Evolutionary conservation across 2,329 filamentous ascomycete species (phyloP), one percentile per base, ranked within the genome.

Genomic region (Madurella mycetomatis): DNA sequence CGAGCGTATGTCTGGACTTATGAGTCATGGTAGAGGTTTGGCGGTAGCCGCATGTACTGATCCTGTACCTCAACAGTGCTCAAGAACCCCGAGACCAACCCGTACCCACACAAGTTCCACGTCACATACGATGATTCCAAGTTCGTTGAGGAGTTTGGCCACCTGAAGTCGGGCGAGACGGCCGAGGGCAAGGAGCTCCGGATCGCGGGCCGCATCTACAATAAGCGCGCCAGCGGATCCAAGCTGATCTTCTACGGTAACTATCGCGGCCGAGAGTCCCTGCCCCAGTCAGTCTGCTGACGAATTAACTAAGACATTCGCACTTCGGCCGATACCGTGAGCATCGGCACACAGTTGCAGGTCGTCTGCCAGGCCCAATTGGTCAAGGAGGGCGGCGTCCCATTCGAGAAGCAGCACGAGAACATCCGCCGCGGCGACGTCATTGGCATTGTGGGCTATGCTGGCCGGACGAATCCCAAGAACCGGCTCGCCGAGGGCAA

Each of bases 91-190:
- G 76, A 84, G 56, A 88, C 88, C 41, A 88, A 92, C 68, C 89
- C 89, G 13, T 96, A 96, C 74, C 94, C 94, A 8, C 92, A 99
- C 86, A 86, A 85, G 80, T 97, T 96, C 81, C 79, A 92, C 54
- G 85, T 90, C 70, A 88, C 86, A 71, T 91, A 90, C 67, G 88
- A 94, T 66, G 79, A 96, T 58, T 80, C 82, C 67, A 83, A 92
- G 63, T 96, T 95, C 71, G 77, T 88, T 65, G 78, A 86, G 64
- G 82, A 95, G 52, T 95, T 88, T 67, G 83, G 83, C 53, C 76
- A 85, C 65, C 83, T 97, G 72, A 90, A 91, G 81, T 95, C 90
- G 60, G 94, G 94, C 66, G 91, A 99, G 72, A 79, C 83, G 60
- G 81, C 84, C 71, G 84, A 87, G 72, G 86, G 91, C 57, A 84